Percentiles rank a stretch among this genome's conserved stretches.
Evolutionary conservation across 140 eudicot species (phyloP).

Genomic region (Anethum foeniculum): DNA sequence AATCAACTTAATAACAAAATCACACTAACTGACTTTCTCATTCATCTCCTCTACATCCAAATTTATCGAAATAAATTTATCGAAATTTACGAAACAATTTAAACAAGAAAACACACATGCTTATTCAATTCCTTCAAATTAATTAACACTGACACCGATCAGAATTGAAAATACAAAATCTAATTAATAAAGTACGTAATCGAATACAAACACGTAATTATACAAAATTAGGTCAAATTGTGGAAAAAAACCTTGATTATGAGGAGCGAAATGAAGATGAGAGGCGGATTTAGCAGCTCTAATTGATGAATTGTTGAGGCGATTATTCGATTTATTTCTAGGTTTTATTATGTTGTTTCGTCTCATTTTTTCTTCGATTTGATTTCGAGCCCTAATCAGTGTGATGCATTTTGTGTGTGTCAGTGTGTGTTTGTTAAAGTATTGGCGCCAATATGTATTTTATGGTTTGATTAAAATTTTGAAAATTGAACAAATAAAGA

Average conservation of each 20-base stretch:
- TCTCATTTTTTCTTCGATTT: slow-evolving; percentile 14
- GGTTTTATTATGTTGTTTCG: slow-evolving; percentile 3
- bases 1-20: background rate
- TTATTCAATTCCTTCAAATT: background rate
- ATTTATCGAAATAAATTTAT: background rate
- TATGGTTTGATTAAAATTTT: no score
- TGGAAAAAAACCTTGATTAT: slow-evolving; percentile 19
- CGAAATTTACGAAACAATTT: background rate
- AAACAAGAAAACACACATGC: background rate
- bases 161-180: background rate
- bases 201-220: background rate
- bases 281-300: slow-evolving; percentile 25
- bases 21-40: background rate
- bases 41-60: background rate
- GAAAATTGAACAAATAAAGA: no score
- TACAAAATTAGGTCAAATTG: background rate
- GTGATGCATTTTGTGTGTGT: background rate
- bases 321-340: slow-evolving; percentile 7
- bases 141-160: background rate
- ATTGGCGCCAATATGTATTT: background rate
- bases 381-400: background rate
- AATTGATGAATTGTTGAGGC: slow-evolving; percentile 17
- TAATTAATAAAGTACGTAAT: background rate
- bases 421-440: background rate
- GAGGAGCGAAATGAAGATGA: slow-evolving; percentile 21